Evolutionary conservation across 208 protist species (phyloP).

Genomic region (Crithidia thermophila): DNA sequence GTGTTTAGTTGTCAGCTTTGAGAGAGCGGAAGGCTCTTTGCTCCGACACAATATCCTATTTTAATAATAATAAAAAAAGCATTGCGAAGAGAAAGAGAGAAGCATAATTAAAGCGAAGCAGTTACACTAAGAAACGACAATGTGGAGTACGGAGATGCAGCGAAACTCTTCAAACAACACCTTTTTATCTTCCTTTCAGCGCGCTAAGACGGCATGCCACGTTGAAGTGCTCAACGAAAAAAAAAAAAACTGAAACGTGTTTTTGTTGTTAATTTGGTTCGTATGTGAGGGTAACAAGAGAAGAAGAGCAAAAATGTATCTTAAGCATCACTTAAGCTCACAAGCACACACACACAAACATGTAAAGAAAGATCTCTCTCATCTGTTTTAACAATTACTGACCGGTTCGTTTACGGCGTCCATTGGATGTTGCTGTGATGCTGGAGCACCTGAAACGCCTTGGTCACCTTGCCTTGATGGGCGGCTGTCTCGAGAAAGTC

Average conservation of each 20-base stretch:
- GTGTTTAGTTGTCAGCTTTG: no score
- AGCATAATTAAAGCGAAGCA: no score
- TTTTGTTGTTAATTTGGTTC: neutral
- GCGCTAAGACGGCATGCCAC: no score
- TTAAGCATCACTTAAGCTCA: no score
- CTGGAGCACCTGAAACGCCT: constrained; percentile 44
- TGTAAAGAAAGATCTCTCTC: constrained; percentile 13
- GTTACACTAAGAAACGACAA: no score
- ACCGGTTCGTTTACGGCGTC: constrained; percentile 45
- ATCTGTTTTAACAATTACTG: no score
- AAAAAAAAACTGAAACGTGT: constrained; percentile 5
- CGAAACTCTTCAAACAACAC: no score
- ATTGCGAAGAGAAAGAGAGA: neutral
- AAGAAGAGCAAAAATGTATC: constrained; percentile 31
- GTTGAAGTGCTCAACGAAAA: neutral
- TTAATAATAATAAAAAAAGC: neutral
- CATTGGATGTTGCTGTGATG: constrained; percentile 50
- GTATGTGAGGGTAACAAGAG: neutral
- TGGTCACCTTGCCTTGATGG: constrained; percentile 39
- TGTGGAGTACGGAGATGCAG: no score
- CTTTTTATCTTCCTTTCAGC: no score
- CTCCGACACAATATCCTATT: neutral
- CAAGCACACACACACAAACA: no score
- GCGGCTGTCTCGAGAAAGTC: constrained; percentile 50
- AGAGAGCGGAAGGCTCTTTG: no score